A percentile compares a stretch with the other conserved stretches of the same genome.
phyloP scores from a whole-genome alignment of 2,329 filamentous ascomycete genomes.

The Penicillium sp. region DNA sequence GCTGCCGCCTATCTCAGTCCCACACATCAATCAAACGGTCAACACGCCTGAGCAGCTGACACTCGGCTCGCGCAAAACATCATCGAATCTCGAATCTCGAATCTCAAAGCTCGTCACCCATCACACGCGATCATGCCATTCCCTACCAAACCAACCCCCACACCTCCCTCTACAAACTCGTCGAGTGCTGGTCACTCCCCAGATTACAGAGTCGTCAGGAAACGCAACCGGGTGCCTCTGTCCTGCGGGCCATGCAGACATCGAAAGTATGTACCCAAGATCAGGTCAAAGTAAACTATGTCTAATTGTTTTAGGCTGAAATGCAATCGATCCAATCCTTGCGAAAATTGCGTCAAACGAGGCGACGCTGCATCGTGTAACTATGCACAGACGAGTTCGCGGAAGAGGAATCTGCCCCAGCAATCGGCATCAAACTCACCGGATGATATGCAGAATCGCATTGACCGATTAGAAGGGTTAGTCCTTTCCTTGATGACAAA shows the following conservation, averaged over 20 bases:
- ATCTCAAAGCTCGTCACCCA: not conserved
- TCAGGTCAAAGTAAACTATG: not conserved
- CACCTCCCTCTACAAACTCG: conserved; percentile 62
- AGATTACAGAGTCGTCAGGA: conserved; percentile 85
- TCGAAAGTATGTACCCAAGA: conserved; percentile 68
- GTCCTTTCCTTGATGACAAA: conserved; percentile 94
- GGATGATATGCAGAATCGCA: conserved; percentile 98
- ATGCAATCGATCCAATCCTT: conserved; percentile 89
- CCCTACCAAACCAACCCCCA: conserved; percentile 40
- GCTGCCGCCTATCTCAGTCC: not conserved
- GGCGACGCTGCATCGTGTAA: conserved; percentile 79
- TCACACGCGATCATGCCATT: not conserved
- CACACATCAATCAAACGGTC: not conserved
- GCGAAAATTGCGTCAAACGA: conserved; percentile 91
- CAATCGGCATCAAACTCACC: conserved; percentile 65
- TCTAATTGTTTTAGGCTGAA: conserved; percentile 62
- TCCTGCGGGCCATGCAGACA: conserved; percentile 90
- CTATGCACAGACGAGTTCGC: conserved; percentile 69
- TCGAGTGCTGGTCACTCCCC: conserved; percentile 78
- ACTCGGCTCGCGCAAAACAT: not conserved
- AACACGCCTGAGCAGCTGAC: not conserved
- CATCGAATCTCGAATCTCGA: not conserved
- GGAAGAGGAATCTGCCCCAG: conserved; percentile 67
- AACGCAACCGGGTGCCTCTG: conserved; percentile 86
- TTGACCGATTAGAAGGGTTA: conserved; percentile 89